Evolutionary conservation across 2,329 filamentous ascomycete genomes (phyloP), one percentile per base, ranked within the genome.

Genomic region (Dendrostoma leiphaemia): DNA sequence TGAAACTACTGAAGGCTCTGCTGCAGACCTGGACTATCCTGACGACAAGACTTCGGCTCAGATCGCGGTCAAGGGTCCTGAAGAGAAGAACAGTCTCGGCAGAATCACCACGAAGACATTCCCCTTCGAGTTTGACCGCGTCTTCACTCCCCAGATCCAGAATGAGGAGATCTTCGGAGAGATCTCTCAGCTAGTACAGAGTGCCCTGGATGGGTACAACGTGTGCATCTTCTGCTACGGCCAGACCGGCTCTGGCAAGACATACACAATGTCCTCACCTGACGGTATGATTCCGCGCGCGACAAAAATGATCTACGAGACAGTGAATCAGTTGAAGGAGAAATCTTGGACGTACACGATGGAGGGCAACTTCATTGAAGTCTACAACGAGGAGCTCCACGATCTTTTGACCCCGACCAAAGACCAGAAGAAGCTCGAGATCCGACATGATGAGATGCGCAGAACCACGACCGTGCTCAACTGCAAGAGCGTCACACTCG

Each of bases 201-300:
- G 90, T 62, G 94, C 95, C 0, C 79, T 99, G 35, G 94, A 99
- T 65, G 94, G 94, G 1, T 99, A 96, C 76, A 99, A 97, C 63
- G 94, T 99, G 48, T 97, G 93, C 71, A 97, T 99, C 59, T 96
- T 99, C 74, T 97, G 92, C 67, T 99, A 99, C 67, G 94, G 94
- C 40, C 94, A 99, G 71, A 99, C 94, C 0, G 94, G 94, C 3
- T 94, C 92, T 17, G 94, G 94, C 57, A 99, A 99, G 78, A 99
- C 94, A 0, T 90, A 88, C 67, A 97, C 94, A 4, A 99, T 99
- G 94, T 95, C 90, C 9, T 89, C 87, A 1, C 72, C 77, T 2
- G 90, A 97, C 63, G 94, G 94, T 61, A 97, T 99, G 88, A 99
- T 99, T 56, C 93, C 94, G 1, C 84, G 89, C 7, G 92, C 94